These are phyloP conservation scores for Penicillium crustosum DNA, from an alignment of 2,329 filamentous ascomycete genomes.

Conservation along the genomic window DNA sequence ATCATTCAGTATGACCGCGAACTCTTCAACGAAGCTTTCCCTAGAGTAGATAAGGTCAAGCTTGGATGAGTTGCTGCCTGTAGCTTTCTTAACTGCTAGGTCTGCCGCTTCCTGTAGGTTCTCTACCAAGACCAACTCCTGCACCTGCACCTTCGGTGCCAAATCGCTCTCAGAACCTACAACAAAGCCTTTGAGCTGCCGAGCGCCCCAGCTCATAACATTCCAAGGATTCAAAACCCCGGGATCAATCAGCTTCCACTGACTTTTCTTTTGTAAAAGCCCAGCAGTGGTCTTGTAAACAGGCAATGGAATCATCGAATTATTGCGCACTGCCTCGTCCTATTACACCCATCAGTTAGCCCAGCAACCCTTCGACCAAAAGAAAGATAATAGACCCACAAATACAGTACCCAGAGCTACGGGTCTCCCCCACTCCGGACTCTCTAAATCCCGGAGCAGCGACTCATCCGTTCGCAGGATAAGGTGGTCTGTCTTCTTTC, in stretches of 20 bases:
- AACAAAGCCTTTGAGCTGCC: constrained; percentile 62
- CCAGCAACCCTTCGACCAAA: background rate
- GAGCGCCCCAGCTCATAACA: constrained; percentile 72
- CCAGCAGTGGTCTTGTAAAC: constrained; percentile 66
- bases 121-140: constrained; percentile 50
- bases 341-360: constrained; percentile 21
- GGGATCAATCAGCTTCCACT: constrained; percentile 57
- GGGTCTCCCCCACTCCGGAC: constrained; percentile 75
- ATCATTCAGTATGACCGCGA: constrained; percentile 54
- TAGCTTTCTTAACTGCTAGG: constrained; percentile 51
- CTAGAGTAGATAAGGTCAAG: constrained; percentile 69
- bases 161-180: constrained; percentile 43
- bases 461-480: constrained; percentile 57
- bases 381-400: constrained; percentile 32
- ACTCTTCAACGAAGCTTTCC: constrained; percentile 61
- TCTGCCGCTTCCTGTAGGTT: constrained; percentile 60
- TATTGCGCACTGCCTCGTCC: constrained; percentile 68
- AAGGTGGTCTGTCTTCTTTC: constrained; percentile 48
- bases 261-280: constrained; percentile 68
- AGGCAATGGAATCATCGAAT: constrained; percentile 67
- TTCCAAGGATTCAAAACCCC: constrained; percentile 61
- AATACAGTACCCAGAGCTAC: constrained; percentile 77
- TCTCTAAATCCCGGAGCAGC: constrained; percentile 70
- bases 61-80: constrained; percentile 47
- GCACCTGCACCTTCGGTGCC: constrained; percentile 38